These are phyloP conservation scores for Termitomyces sp. DNA, from an alignment of 768 basidiomycete species.

Conservation along the genomic window DNA sequence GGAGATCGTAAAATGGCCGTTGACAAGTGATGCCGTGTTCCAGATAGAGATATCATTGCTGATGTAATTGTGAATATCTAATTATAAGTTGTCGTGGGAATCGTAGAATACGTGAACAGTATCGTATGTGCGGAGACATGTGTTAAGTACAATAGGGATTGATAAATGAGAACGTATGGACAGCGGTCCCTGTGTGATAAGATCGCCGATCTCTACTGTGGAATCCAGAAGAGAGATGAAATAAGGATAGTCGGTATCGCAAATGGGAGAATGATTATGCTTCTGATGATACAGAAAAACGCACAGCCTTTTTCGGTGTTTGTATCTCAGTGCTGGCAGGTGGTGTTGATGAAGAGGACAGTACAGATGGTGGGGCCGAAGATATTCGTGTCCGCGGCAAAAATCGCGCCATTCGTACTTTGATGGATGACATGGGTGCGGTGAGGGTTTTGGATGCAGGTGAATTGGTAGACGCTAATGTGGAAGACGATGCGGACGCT, in stretches of 20 bases:
- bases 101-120: not conserved
- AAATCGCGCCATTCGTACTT: constrained; percentile 50
- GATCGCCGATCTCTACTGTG: not conserved
- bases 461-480: constrained; percentile 39
- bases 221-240: constrained; percentile 4
- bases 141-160: constrained; percentile 15
- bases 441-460: constrained; percentile 18
- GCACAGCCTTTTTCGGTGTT: constrained; percentile 54
- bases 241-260: constrained; percentile 20
- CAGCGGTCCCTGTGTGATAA: not conserved
- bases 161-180: constrained; percentile 6
- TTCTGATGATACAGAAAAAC: constrained; percentile 40
- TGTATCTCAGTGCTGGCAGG: constrained; percentile 32
- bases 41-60: not conserved
- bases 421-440: constrained; percentile 21
- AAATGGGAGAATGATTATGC: not conserved
- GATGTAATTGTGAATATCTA: not conserved
- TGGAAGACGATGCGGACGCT: constrained; percentile 47
- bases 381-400: constrained; percentile 39
- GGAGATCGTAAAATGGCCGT: constrained; percentile 13
- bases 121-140: not conserved
- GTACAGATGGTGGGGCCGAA: constrained; percentile 33
- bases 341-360: constrained; percentile 34
- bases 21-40: not conserved
- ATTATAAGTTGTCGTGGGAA: not conserved